Conservation (phyloP, 257 asterid genomes). For the Solanum clarkiae region DNA sequence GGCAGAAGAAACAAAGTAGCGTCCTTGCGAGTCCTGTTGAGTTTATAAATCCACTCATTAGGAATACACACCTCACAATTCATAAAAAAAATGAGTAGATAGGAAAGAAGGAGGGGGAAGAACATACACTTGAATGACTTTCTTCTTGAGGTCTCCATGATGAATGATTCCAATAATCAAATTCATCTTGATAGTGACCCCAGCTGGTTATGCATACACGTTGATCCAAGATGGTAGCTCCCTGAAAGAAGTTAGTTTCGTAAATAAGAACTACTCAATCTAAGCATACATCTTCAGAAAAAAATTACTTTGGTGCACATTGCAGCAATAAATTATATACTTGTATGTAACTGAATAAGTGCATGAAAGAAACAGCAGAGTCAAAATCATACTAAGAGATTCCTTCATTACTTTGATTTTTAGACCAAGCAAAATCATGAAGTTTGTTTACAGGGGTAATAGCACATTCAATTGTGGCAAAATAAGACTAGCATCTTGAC, state of each 20-base stretch:
- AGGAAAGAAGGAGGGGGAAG: not conserved
- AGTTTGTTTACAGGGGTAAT: not conserved
- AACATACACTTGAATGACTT: conserved; percentile 33
- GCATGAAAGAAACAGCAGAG: not conserved
- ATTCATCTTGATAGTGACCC: conserved; percentile 65
- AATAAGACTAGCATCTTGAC: not conserved
- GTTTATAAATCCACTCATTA: not conserved
- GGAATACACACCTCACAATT: not conserved
- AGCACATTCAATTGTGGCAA: not conserved
- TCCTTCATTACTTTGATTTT: not conserved
- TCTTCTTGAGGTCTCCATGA: conserved; percentile 60
- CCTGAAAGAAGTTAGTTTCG: conserved; percentile 25
- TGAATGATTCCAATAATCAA: conserved; percentile 49
- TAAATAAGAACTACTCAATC: not conserved
- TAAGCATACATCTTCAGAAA: not conserved
- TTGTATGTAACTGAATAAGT: not conserved
- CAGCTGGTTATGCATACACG: conserved; percentile 83
- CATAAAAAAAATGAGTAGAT: not conserved
- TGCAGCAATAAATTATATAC: not conserved
- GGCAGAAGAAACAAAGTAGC: conserved; percentile 46
- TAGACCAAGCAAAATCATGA: not conserved
- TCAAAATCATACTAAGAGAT: not conserved
- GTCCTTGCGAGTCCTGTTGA: conserved; percentile 25
- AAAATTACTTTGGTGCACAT: not conserved
- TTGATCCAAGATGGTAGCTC: conserved; percentile 80